Evolutionary conservation across 345 rosid genomes (phyloP), one percentile per base, ranked within the genome.

Genomic region (Dovyalis caffra): DNA sequence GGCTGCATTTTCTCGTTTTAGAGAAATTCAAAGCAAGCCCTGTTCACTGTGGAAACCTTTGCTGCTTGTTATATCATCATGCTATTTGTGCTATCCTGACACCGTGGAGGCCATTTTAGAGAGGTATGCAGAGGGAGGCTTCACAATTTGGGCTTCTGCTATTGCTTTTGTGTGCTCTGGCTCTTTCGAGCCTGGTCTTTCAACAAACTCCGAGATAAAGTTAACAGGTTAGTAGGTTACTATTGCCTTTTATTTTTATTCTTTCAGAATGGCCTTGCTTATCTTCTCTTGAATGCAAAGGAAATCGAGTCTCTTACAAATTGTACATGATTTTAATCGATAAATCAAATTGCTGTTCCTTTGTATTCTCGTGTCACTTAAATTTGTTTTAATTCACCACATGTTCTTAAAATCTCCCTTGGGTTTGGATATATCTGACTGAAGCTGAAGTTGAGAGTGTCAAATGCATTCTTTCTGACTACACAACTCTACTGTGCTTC

Each of bases 41-140:
- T 87, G 85, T 80, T 68, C 92, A 16, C 67, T 84, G 76, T 90
- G 93, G 97, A 91, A 85, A 83, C 90, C 97, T 85, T 78, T 90
- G 75, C 76, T 91, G 80, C 92, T 93, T 78, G 94, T 85, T 76
- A 84, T 91, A 76, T 83, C 97, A 34, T 90, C 98, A 64, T 91
- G 97, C 87, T 88, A 91, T 77, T 82, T 88, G 69, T 86, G 80
- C 66, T 81, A 69, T 79, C 87, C 97, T 68, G 85, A 88, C 66
- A 62, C 76, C 8, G 89, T 87, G 84, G 90, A 83, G 84, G 68
- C 77, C 51, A 72, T 86, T 62, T 79, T 91, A 80, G 86, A 85
- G 76, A 92, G 88, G 85, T 82, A 70, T 57, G 79, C 77, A 78
- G 78, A 85, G 38, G 85, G 86, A 66, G 98, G 97, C 62, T 90